Evolutionary conservation across 192 early-diverging fungal genomes (phyloP), one percentile per base, ranked within the genome.

Genomic region (Coemansia sp.): DNA sequence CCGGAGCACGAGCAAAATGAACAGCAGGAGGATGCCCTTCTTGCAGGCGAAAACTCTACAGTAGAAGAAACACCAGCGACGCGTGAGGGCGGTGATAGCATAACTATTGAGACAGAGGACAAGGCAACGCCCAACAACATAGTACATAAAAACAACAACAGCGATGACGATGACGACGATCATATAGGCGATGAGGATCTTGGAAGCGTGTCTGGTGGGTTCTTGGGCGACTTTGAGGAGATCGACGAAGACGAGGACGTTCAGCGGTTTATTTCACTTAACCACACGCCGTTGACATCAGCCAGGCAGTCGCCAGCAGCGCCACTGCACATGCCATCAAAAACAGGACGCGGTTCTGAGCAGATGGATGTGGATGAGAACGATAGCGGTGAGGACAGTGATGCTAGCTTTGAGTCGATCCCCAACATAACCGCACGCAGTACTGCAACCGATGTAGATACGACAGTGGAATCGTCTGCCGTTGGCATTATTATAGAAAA

Each of bases 221-320:
- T 73, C 20, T 38, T 73, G 8, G 70, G 70, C 22, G 77, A 72
- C 23, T 70, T 79, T 62, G 77, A 79, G 38, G 77, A 79, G 53
- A 79, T 79, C 22, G 67, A 70, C 13, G 77, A 73, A 9, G 71
- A 79, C 19, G 77, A 79, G 30, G 76, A 68, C 11, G 70, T 79
- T 5, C 59, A 79, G 54, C 70, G 67, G 30, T 69, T 79, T 55
- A 73, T 79, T 15, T 79, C 77, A 13, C 67, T 70, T 15, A 73
- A 67, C 47, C 64, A 70, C 52, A 79, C 77, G 11, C 77, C 77
- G 0, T 13, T 55, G 7, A 37, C 45, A 28, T 74, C 76, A 2
- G 69, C 67, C 14, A 55, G 64, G 8, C 62, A 70, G 37, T 69
- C 76, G 27, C 76, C 76, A 20, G n/a, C n/a, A n/a, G 65, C 52